Base-by-base conservation (phyloP, 2,329 filamentous ascomycete species). In the Phialophora verrucosa region DNA sequence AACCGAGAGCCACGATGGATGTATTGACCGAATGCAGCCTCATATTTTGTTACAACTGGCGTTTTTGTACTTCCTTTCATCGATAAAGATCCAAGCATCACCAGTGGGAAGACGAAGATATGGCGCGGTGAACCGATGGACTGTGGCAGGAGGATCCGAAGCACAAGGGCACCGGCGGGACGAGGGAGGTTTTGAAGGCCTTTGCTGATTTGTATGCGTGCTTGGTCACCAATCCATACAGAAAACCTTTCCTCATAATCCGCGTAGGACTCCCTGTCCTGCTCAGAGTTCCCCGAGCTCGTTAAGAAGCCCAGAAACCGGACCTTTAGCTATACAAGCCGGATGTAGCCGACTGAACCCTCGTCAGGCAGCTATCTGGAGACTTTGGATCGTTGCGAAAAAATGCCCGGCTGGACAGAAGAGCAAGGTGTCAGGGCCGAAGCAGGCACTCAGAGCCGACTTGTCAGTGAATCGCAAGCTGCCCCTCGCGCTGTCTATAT, bases 151-250 rank as follows among this genome's bases (percentile, higher is more conserved):
- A 35, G 27, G 25, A 25, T 50, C 23, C 27, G 23, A 20, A 31
- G n/a, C 20, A 12, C 44, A 58, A 31, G 14, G 23, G 63, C 38
- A 17, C 49, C 25, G 51, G 29, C 29, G 44, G 51, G 38, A 53
- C 59, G 56, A 12, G 59, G 56, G 61, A 67, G 65, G 65, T 60
- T 61, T 63, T 44, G 62, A 62, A 42, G 49, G 14, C 42, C 50
- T 57, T 59, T 63, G 57, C 42, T 58, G 62, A 54, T 59, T 55
- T 62, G 63, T 62, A 65, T 64, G 56, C 44, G 49, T 59, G 58
- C 58, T 59, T 65, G 51, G 53, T 53, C 66, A 63, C 29, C 35
- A 38, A 59, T 62, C 66, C 63, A 68, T 62, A 58, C 58, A 62
- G 25, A 62, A 55, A 65, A 54, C 54, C 35, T 68, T 60, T 61